Evolutionary conservation across 495 filamentous ascomycete species (phyloP), one percentile per base, ranked within the genome.

Genomic region (Lasiosphaeria miniovina): DNA sequence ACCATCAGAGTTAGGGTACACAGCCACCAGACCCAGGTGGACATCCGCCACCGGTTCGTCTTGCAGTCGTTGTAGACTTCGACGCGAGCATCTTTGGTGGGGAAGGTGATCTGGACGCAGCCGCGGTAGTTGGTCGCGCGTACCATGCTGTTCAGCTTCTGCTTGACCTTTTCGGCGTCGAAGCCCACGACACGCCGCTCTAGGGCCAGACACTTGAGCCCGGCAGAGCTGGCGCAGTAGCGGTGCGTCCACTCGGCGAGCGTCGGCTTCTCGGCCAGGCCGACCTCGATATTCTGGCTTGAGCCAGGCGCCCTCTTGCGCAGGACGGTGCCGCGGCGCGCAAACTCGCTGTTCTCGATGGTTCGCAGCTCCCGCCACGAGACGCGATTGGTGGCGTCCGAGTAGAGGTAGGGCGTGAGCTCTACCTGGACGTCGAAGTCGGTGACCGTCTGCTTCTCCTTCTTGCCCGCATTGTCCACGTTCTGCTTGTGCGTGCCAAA

Each of bases 1-100:
- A 85, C 86, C 46, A 86, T 68, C 55, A 88, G 80, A 3, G 80
- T 83, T 11, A 86, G 65, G 64, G 79, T 82, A 71, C 85, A 88
- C 40, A 88, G 31, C 79, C 77, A 84, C 9, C 75, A 65, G 34
- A 86, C 75, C 78, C 82, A 88, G 10, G 53, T 60, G 4, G 75
- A 86, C 54, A 79, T 69, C 4, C 86, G 79, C 79, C 82, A 84
- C n/a, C 68, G 40, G 55, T 86, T 88, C 54, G 80, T 75, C 54
- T 68, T 75, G 49, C 77, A 77, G 0, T 79, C 72, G 46, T 82
- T 85, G 68, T 83, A 86, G 52, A 86, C 72, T 38, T 82, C 69
- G 31, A 86, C 73, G 8, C 65, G 62, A 10, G 69, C 61, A 49
- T 83, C 71, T 40, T 75, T 74, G 6, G 77, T 76, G 0, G 83